Conservation (phyloP, 192 early-diverging fungal genomes). For the Lobosporangium transversale region DNA sequence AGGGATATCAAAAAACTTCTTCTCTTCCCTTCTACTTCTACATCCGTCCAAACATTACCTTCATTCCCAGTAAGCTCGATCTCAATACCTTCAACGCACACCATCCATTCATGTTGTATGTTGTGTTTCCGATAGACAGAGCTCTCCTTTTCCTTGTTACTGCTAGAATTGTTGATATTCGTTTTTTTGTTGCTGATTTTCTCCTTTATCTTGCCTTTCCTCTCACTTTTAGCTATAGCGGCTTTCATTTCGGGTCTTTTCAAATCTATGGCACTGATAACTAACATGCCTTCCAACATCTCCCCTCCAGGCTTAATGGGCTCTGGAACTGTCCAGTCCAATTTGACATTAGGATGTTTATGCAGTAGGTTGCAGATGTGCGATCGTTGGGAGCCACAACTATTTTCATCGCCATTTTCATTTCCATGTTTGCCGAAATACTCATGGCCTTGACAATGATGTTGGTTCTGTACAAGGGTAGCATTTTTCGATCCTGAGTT, state of each 20-base stretch:
- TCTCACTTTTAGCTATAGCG: background rate
- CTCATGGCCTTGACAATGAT: too few relatives aligned
- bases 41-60: too few relatives aligned
- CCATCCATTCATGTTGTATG: constrained; percentile 3
- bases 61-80: constrained; percentile 40
- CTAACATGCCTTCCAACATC: constrained; percentile 22
- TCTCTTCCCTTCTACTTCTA: too few relatives aligned
- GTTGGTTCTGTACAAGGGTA: too few relatives aligned
- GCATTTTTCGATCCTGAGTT: too few relatives aligned
- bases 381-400: too few relatives aligned
- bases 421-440: too few relatives aligned
- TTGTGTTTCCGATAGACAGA: background rate
- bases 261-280: constrained; percentile 30
- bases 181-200: background rate
- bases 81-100: constrained; percentile 33
- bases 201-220: background rate
- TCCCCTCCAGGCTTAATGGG: constrained; percentile 46
- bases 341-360: constrained; percentile 31
- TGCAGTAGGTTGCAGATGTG: constrained; percentile 33
- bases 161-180: background rate
- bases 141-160: background rate
- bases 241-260: constrained; percentile 15
- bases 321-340: constrained; percentile 44
- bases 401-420: too few relatives aligned
- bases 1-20: background rate